These are phyloP conservation scores for Clitopilus passeckerianus DNA, from an alignment of 768 basidiomycete genomes.

Conservation along the genomic window DNA sequence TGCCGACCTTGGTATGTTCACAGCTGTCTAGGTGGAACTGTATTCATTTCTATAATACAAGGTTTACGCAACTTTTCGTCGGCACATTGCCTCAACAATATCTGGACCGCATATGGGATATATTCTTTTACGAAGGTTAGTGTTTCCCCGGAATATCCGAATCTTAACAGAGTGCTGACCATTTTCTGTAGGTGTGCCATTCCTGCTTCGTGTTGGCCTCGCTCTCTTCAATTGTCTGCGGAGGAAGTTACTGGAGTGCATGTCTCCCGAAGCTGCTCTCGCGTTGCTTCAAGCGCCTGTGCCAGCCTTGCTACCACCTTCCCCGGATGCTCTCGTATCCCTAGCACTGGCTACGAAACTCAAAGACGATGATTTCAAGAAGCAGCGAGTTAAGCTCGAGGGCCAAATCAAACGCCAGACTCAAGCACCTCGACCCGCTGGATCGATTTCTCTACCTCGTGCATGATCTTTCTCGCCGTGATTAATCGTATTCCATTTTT, in stretches of 20 bases:
- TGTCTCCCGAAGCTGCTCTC: conserved; percentile 41
- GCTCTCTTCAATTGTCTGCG: conserved; percentile 59
- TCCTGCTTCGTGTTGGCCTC: conserved; percentile 70
- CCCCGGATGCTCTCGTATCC: conserved; percentile 58
- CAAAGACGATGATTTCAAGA: conserved; percentile 76
- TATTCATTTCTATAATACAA: conserved; percentile 16
- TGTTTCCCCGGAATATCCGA: background rate
- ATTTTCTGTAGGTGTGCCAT: conserved; percentile 50
- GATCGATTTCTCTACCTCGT: conserved; percentile 20
- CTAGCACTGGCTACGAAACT: conserved; percentile 61
- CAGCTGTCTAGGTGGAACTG: background rate
- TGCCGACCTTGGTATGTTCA: conserved; percentile 60
- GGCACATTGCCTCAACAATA: conserved; percentile 60
- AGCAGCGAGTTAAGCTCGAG: conserved; percentile 72
- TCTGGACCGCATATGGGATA: conserved; percentile 75
- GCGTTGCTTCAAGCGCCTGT: conserved; percentile 47
- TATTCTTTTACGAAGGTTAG: conserved; percentile 78
- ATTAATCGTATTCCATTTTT: no score
- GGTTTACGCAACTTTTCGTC: conserved; percentile 74
- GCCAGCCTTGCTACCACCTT: conserved; percentile 46
- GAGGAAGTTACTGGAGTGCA: conserved; percentile 49
- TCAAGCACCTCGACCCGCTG: conserved; percentile 26
- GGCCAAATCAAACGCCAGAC: conserved; percentile 64
- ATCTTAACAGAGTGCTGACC: background rate
- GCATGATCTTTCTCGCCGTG: conserved; percentile 1